Evolutionary conservation across 2,329 filamentous ascomycete species (phyloP), one percentile per base, ranked within the genome.

Genomic region (Boeremia exigua): DNA sequence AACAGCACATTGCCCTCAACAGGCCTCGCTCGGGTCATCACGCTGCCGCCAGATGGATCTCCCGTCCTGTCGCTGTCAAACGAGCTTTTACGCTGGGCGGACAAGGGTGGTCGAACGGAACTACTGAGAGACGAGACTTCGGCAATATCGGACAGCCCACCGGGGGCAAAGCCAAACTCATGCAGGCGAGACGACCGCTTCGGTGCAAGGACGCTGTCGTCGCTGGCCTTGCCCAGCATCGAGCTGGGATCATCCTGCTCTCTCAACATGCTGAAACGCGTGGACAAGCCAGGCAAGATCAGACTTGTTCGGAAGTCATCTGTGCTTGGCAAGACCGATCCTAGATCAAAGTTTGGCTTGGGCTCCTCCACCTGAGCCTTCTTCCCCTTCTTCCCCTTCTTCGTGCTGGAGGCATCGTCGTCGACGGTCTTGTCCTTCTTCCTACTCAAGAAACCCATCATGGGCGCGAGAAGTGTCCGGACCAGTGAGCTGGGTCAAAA

Each of bases 251-350:
- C 92, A 73, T 97, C 93, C 74, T 97, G 94, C 75, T 97, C 94
- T 68, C 92, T 84, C 29, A 98, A 80, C 94, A 98, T 98, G 65
- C 94, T 98, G 75, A 99, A 99, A 6, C 95, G 88, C 11, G 93
- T 92, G 0, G 94, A 98, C 4, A 99, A 83, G 37, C 93, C 94
- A 0, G 92, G 93, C 94, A 99, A 96, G 59, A 99, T 82, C 55
- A 99, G 80, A 80, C 95, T 98, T 3, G 95, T 99, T 54, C 95
- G 87, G 76, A 99, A 98, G 70, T 98, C 89, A 75, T 98, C 92
- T 42, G 81, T 88, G 0, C 92, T 83, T 1, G 95, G 95, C 2
- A 99, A 80, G 0, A 87, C 93, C 11, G 81, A 80, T 2, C 86
- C 75, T 11, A 98, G 80, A 68, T 98, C 89, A 42, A 97, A 77